Percentiles rank a stretch among this genome's conserved stretches.
Conservation (phyloP, 257 asterid genomes). For the Solanum chiquidenum region DNA sequence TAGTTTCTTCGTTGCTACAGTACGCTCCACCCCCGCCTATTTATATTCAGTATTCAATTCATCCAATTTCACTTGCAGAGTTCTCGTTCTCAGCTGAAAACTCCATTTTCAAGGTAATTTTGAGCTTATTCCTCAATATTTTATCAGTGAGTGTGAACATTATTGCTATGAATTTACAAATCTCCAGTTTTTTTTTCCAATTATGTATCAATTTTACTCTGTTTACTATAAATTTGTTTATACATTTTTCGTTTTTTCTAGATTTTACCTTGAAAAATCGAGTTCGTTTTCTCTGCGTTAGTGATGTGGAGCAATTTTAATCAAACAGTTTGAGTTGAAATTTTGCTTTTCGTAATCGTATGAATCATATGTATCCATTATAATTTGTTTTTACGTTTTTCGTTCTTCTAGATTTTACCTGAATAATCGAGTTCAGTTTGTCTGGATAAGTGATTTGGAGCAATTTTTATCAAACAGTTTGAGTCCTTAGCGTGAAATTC, state of each 20-base stretch:
- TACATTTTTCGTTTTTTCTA: neutral
- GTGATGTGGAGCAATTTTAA: neutral
- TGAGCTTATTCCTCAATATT: neutral
- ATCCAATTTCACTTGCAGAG: neutral
- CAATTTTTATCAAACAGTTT: neutral
- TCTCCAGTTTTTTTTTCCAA: neutral
- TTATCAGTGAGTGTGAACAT: neutral
- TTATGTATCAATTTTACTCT: neutral
- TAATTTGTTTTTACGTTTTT: neutral
- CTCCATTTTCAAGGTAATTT: neutral
- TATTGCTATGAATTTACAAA: neutral
- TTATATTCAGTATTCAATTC: neutral
- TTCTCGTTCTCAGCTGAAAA: neutral
- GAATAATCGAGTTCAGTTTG: neutral
- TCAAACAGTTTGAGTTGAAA: neutral
- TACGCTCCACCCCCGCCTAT: neutral
- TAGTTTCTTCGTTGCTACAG: neutral
- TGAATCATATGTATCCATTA: neutral
- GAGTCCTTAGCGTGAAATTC: neutral
- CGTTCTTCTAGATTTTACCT: neutral
- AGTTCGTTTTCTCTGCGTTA: neutral
- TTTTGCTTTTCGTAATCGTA: neutral
- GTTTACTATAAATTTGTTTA: neutral
- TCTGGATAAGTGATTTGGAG: neutral
- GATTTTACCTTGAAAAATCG: neutral